Evolutionary conservation across 768 basidiomycete species (phyloP), one percentile per base, ranked within the genome.

Genomic region (Amanita jacksonii): DNA sequence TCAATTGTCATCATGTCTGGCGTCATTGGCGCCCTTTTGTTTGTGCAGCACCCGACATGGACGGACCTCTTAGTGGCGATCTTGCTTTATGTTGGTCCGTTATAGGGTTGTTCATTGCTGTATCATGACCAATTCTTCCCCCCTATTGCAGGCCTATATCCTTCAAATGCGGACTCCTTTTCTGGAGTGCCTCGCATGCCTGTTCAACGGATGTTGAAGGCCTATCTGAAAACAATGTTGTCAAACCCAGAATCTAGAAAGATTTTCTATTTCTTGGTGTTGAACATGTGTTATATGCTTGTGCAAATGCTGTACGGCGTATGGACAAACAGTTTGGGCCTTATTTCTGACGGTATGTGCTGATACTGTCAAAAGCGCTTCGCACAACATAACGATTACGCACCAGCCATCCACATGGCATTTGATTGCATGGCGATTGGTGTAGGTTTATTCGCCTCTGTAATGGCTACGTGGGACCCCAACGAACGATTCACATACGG

Each of bases 341-440:
- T 99, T 27, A 98, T 99, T 46, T 96, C 92, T 8, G 96, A 99
- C 58, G 93, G 94, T 94, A 48, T 36, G 57, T 49, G 7, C 47
- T 39, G 50, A 6, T 16, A 7, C 24, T 38, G 27, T 15, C 0
- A 15, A 15, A 23, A n/a, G n/a, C n/a, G n/a, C n/a, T n/a, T n/a
- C n/a, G n/a, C n/a, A n/a, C n/a, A n/a, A n/a, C n/a, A n/a, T n/a
- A n/a, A n/a, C n/a, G n/a, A n/a, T n/a, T n/a, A n/a, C n/a, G n/a
- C 27, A 41, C 4, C 51, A 98, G 94, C 96, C 16, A 98, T 99
- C 28, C 96, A 99, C 57, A 99, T 98, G 96, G 89, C 91, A 8
- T 99, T 99, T 53, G 96, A 99, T 64, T 98, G 96, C 57, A 80
- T 97, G 76, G 94, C 94, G 0, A 90, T 99, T 41, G 91, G 80